These are phyloP conservation scores for Selenicereus undatus DNA, from an alignment of 148 eudicot species.

Conservation along the genomic window DNA sequence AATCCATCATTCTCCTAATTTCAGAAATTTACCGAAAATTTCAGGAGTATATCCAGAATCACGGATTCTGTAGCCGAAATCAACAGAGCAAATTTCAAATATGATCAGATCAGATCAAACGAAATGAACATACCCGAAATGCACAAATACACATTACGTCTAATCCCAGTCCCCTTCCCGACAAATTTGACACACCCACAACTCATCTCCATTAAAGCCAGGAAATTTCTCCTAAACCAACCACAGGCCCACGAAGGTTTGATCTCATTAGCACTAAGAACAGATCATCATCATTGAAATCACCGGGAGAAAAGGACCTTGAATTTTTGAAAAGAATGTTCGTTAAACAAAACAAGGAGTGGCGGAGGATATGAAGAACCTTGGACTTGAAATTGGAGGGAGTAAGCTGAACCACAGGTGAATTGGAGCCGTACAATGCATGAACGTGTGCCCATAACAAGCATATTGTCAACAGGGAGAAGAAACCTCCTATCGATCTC, in stretches of 20 bases:
- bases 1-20: background rate
- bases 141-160: background rate
- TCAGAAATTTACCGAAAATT: background rate
- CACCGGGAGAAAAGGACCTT: background rate
- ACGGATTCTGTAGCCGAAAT: background rate
- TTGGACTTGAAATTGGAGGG: slow-evolving; percentile 86
- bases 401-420: slow-evolving; percentile 80
- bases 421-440: slow-evolving; percentile 72
- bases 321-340: background rate
- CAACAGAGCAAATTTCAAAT: background rate
- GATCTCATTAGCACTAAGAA: background rate
- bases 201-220: background rate
- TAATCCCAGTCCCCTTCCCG: background rate
- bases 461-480: slow-evolving; percentile 6
- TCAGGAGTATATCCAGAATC: background rate
- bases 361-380: slow-evolving; percentile 29
- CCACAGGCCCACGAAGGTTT: background rate
- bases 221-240: background rate
- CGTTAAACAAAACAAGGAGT: background rate
- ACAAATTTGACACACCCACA: background rate
- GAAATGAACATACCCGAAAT: background rate
- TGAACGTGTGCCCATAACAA: slow-evolving; percentile 30
- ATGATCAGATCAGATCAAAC: background rate
- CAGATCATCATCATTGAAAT: background rate
- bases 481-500: slow-evolving; percentile 19